These are phyloP conservation scores for Phytophthora podocarpi DNA, from an alignment of 352 stramenopile genomes.

Conservation along the genomic window DNA sequence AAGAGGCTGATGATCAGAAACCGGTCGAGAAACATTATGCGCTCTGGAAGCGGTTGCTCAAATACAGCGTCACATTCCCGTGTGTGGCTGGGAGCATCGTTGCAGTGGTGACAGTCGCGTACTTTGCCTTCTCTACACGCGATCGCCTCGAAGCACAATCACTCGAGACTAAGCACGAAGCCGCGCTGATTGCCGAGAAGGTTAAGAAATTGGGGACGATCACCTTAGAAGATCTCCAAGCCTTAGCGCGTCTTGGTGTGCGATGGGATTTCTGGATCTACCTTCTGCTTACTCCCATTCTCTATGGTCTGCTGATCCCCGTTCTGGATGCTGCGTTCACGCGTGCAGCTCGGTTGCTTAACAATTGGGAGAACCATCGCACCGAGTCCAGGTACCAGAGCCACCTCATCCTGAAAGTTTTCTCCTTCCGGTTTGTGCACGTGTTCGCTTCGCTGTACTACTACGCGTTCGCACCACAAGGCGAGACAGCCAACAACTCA, in stretches of 20 bases:
- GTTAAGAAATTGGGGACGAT: slow-evolving; percentile 56
- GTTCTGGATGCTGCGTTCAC: slow-evolving; percentile 87
- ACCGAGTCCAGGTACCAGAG: slow-evolving; percentile 88
- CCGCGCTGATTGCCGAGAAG: slow-evolving; percentile 49
- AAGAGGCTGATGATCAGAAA: background rate
- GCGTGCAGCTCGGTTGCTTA: slow-evolving; percentile 86
- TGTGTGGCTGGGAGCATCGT: slow-evolving; percentile 64
- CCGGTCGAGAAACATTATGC: slow-evolving; percentile 52
- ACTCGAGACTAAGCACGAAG: slow-evolving; percentile 48
- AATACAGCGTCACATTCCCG: slow-evolving; percentile 76
- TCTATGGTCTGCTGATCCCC: slow-evolving; percentile 88
- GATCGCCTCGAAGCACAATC: slow-evolving; percentile 74
- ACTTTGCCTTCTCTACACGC: slow-evolving; percentile 74
- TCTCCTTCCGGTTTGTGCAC: slow-evolving; percentile 97
- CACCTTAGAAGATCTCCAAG: slow-evolving; percentile 62
- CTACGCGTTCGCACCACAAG: slow-evolving; percentile 87
- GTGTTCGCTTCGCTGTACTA: slow-evolving; percentile 97
- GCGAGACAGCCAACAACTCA: background rate
- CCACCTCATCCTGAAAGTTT: slow-evolving; percentile 98
- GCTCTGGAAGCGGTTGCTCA: slow-evolving; percentile 73
- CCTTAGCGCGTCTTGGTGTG: slow-evolving; percentile 63
- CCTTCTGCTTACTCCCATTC: slow-evolving; percentile 79
- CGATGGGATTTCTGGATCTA: slow-evolving; percentile 87
- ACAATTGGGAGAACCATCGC: slow-evolving; percentile 94
- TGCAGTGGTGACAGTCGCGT: slow-evolving; percentile 60